Evolutionary conservation across 306 rosid species (phyloP).

Genomic region (Dalbergia cultrata): DNA sequence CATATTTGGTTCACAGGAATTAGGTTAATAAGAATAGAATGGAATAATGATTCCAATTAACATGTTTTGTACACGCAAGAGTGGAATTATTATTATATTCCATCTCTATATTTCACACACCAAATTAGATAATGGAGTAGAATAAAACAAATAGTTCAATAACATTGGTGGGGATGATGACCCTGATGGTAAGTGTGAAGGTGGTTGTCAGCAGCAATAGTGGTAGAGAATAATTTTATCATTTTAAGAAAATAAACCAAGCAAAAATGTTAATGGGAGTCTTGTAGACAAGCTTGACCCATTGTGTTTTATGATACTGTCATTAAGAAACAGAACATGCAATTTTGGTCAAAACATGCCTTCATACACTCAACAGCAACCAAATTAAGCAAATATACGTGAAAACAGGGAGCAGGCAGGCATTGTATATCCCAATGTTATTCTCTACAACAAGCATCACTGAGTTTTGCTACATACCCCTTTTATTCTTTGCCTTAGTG

Average conservation of each 20-base stretch:
- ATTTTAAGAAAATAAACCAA: conserved; percentile 1
- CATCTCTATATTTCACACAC: not conserved
- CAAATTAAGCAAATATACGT: not conserved
- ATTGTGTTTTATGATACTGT: not conserved
- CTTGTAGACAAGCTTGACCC: conserved; percentile 1
- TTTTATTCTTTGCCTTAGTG: conserved; percentile 87
- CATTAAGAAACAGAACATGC: not conserved
- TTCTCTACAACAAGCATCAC: conserved; percentile 28
- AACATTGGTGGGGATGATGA: not conserved
- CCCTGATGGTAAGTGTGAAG: not conserved
- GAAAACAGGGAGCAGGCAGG: conserved; percentile 3
- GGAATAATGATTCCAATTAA: not conserved
- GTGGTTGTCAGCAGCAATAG: not conserved
- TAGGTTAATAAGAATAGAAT: not conserved
- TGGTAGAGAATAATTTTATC: not conserved
- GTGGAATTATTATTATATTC: not conserved
- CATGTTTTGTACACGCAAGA: not conserved
- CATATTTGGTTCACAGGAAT: conserved; percentile 9
- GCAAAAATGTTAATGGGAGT: not conserved
- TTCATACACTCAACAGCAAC: conserved; percentile 16
- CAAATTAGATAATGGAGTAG: conserved; percentile 1
- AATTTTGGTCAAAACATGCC: conserved; percentile 19
- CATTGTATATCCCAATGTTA: not conserved
- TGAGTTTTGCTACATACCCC: conserved; percentile 64
- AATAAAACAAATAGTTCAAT: not conserved